Evolutionary conservation across 768 basidiomycete genomes (phyloP), one percentile per base, ranked within the genome.

Genomic region (Goffeauzyma gilvescens): DNA sequence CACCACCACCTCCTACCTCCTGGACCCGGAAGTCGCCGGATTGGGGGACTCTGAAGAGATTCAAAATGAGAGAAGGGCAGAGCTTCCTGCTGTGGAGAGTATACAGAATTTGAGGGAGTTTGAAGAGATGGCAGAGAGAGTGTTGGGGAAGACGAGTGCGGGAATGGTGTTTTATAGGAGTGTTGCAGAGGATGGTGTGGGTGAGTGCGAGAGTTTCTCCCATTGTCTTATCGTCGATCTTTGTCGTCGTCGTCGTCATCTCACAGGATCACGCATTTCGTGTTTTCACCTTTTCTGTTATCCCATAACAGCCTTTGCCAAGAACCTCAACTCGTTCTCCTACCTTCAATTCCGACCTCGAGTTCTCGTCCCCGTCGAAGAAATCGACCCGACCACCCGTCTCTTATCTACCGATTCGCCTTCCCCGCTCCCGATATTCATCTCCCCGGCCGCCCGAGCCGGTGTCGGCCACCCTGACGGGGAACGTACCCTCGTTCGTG

Each of bases 381-480:
- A 15, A 2, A 52, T 65, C 33, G 50, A 56, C 30, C 58, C 65
- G 0, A 51, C 55, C 15, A 64, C 64, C 0, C 50, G 41, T 12
- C 50, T 68, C 14, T 45, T 45, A n/a, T n/a, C n/a, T n/a, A 59
- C 66, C 20, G 68, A 67, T 0, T 25, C 55, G 25, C 44, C 46
- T 4, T 58, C 58, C 6, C 47, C 55, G 1, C 28, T 67, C 4
- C 68, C 68, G 7, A 58, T 69, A 41, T 67, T 63, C 47, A 53
- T 69, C 42, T 62, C 64, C 1, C 66, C 68, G 0, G 60, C 66
- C 0, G 67, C 66, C 1, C 66, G 66, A 52, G 66, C 65, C 0
- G 46, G 67, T 14, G 67, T 87, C 0, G 87, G 86, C 0, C 87
- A 95, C 59, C 86, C 86, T 4, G 55, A 59, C 23, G 58, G 58